Evolutionary conservation across 1,284 basidiomycete genomes (phyloP), one percentile per base, ranked within the genome.

Genomic region (Ganoderma boninense): DNA sequence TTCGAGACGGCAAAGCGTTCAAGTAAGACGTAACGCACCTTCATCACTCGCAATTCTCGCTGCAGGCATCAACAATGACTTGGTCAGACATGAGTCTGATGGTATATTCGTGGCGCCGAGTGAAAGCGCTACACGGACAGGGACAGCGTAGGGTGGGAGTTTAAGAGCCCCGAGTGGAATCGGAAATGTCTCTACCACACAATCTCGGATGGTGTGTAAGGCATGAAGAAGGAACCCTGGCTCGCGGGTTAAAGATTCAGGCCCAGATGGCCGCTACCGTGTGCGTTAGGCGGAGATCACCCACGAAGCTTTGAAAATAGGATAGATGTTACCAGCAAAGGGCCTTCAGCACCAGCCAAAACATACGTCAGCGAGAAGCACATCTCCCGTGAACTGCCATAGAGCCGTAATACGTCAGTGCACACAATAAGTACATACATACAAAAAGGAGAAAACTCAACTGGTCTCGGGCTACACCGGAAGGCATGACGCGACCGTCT

Each of bases 161-260:
- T 57, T 18, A 57, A 57, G 29, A 29, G 54, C 29, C 54, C 54
- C 54, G 54, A 32, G 54, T 57, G 54, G 16, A 20, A 57, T 57
- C 54, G 54, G 54, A 57, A 20, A 32, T 35, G 8, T 35, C 6
- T 16, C 3, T 18, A 54, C 8, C 23, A 11, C 26, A 11, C 49
- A 54, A 54, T 4, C 1, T 26, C 11, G 49, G 23, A 54, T 29
- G 49, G 23, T 29, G 23, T 13, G 49, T 14, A 54, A 23, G 23
- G 49, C 26, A 54, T 54, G 23, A 13, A 26, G 49, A 14, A 26
- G 4, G n/a, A 54, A 26, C 49, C 13, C 23, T 6, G 23, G 23
- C 23, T 14, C n/a, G 23, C 23, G 49, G 49, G 13, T 54, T 26
- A 23, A 54, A 26, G 11, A 23, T 26, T 54, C 23, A 26, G 49